phyloP scores from a whole-genome alignment of 768 basidiomycete species.

The Podaxis sp. region DNA sequence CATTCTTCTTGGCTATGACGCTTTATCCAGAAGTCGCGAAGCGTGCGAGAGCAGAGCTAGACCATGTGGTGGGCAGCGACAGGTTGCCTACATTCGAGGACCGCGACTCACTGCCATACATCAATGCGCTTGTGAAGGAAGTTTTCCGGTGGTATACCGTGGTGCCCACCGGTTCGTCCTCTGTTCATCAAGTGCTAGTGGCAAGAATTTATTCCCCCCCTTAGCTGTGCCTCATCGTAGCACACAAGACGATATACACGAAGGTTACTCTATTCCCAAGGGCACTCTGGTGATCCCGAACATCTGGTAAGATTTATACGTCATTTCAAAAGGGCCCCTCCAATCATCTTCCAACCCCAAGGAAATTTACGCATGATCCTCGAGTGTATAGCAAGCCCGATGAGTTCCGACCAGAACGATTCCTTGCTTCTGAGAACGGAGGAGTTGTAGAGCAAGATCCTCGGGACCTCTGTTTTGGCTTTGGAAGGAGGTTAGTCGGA shows the following conservation, averaged over 20 bases:
- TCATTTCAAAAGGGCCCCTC: neutral
- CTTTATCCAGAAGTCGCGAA: slow-evolving; percentile 54
- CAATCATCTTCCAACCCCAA: slow-evolving; percentile 11
- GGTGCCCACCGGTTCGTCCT: slow-evolving; percentile 38
- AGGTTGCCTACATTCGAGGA: slow-evolving; percentile 62
- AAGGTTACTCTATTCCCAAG: slow-evolving; percentile 63
- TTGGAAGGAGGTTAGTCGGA: slow-evolving; percentile 57
- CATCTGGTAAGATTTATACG: slow-evolving; percentile 37
- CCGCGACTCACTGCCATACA: slow-evolving; percentile 56
- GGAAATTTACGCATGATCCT: slow-evolving; percentile 58
- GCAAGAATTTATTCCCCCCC: slow-evolving; percentile 15
- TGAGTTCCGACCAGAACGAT: slow-evolving; percentile 61
- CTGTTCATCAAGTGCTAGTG: slow-evolving; percentile 3
- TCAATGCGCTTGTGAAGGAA: slow-evolving; percentile 62
- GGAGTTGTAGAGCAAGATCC: slow-evolving; percentile 53
- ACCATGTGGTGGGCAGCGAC: slow-evolving; percentile 55
- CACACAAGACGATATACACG: slow-evolving; percentile 60
- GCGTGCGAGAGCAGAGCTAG: slow-evolving; percentile 66
- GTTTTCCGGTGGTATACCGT: slow-evolving; percentile 53
- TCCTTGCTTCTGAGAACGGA: slow-evolving; percentile 41
- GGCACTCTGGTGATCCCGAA: slow-evolving; percentile 54
- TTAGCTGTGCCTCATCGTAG: slow-evolving; percentile 56
- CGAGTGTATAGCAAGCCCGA: slow-evolving; percentile 52
- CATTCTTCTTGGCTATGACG: slow-evolving; percentile 63
- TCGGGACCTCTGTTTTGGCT: slow-evolving; percentile 65